Base-by-base conservation (phyloP, 2,329 filamentous ascomycete genomes). In the Bertia moriformis region DNA sequence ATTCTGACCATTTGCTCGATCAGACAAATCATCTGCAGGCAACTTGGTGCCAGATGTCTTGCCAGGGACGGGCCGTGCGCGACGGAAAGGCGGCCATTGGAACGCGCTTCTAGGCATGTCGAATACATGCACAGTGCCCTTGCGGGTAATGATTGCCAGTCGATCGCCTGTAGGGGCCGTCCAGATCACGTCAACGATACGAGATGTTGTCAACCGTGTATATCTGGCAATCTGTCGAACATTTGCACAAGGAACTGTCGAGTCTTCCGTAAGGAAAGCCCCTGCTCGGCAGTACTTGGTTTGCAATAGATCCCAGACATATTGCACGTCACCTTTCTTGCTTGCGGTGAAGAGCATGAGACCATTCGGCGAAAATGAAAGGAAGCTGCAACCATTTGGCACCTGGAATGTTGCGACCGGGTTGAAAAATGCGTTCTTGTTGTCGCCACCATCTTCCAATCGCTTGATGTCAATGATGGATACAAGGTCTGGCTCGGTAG, bases 61-160 rank as follows among this genome's bases (percentile, higher is more conserved):
- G 53, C 17, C 49, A 20, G 49, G 49, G 4, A 50, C 37, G 18
- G 52, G 46, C 18, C 62, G 58, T 27, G 63, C 60, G 40, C 60
- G 58, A 17, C 62, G 60, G 43, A 62, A 59, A 14, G 71, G 71
- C 27, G 71, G 71, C 71, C 71, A 76, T 44, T 71, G 65, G 41
- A 73, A 71, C 4, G 69, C 69, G 38, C 61, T 65, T 39, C 61
- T 53, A 15, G 71, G 70, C 44, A 78, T 59, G 40, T 76, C 68
- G 48, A 76, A 75, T 38, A 78, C 67, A 52, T 80, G 75, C 3
- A 78, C 64, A 7, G 75, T 80, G 2, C 74, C 72, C 46, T 77
- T 75, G 35, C 73, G 67, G 2, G 74, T 79, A 24, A 78, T 60
- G 27, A 79, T 58, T 2, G 73, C 75, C 12, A 79, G 48, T 41